Percentiles rank a stretch among this genome's conserved stretches.
Evolutionary conservation across 179 eudicot species (phyloP).

Genomic region (Actinidia chinensis): DNA sequence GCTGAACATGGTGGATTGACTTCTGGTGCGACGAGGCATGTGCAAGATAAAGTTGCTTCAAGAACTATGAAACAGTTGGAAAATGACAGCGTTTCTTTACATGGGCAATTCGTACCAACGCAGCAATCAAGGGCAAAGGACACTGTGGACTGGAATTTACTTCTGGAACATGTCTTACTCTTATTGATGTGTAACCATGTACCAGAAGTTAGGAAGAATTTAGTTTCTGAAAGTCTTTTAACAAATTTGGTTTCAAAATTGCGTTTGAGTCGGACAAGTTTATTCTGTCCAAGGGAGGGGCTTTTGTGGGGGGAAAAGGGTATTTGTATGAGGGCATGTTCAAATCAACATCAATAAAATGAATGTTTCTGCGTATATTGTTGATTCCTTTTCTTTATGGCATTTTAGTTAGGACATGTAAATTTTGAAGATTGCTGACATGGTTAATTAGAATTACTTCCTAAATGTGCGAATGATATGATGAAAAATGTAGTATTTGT

Average conservation of each 20-base stretch:
- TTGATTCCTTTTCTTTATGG: constrained; percentile 2
- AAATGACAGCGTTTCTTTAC: background rate
- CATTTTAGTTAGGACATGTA: background rate
- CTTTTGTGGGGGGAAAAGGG: constrained; percentile 2
- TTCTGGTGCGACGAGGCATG: background rate
- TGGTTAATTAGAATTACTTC: too few species aligned
- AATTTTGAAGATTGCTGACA: too few species aligned
- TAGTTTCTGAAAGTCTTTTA: background rate
- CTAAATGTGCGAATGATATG: background rate
- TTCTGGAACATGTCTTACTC: background rate
- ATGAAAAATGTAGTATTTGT: background rate
- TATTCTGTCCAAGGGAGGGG: background rate
- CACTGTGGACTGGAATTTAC: background rate
- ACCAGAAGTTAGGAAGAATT: background rate
- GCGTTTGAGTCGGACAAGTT: background rate
- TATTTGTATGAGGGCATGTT: constrained; percentile 11
- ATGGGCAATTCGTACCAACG: background rate
- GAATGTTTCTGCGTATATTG: background rate
- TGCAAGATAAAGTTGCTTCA: background rate
- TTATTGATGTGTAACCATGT: background rate
- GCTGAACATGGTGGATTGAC: background rate
- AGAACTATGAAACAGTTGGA: background rate
- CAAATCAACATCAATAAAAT: background rate
- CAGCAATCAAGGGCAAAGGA: background rate
- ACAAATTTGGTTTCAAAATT: background rate